Percentiles rank a stretch among this genome's conserved stretches.
Conservation (phyloP, 805 yeast species). For the Yamadazyma akitaensis region DNA sequence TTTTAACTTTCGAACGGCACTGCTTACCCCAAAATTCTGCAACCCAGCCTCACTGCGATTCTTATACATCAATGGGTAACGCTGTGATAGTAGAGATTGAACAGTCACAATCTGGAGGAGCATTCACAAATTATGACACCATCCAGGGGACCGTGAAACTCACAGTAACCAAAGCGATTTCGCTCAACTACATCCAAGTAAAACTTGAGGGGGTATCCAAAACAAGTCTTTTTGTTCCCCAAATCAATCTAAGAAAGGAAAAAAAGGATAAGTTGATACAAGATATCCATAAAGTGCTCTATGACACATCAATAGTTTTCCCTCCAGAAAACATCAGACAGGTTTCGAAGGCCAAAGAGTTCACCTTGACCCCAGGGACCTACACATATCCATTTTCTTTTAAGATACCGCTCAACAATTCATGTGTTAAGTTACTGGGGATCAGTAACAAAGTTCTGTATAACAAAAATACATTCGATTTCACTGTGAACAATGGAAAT, state of each 20-base stretch:
- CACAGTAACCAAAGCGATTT: constrained; percentile 37
- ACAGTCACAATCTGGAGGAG: constrained; percentile 32
- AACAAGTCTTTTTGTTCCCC: constrained; percentile 33
- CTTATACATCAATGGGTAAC: constrained; percentile 8
- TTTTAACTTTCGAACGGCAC: too few species aligned
- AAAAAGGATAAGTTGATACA: constrained; percentile 18
- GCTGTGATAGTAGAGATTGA: constrained; percentile 31
- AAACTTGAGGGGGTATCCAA: constrained; percentile 49
- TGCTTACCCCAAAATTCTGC: neutral
- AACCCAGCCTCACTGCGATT: neutral
- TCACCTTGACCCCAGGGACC: constrained; percentile 48
- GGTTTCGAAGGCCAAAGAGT: constrained; percentile 42
- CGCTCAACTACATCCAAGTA: constrained; percentile 47
- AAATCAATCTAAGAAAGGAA: constrained; percentile 13
- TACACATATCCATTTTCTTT: constrained; percentile 49
- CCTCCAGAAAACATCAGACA: constrained; percentile 49
- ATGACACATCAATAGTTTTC: constrained; percentile 48
- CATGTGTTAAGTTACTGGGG: constrained; percentile 33
- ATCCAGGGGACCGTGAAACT: constrained; percentile 41
- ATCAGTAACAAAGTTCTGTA: constrained; percentile 30
- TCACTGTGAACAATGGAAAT: constrained; percentile 34
- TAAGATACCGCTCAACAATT: constrained; percentile 39
- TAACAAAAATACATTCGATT: constrained; percentile 25
- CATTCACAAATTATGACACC: constrained; percentile 46
- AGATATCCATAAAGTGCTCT: constrained; percentile 46